Evolutionary conservation across 345 rosid genomes (phyloP).

Genomic region (Eutrema heterophyllum): DNA sequence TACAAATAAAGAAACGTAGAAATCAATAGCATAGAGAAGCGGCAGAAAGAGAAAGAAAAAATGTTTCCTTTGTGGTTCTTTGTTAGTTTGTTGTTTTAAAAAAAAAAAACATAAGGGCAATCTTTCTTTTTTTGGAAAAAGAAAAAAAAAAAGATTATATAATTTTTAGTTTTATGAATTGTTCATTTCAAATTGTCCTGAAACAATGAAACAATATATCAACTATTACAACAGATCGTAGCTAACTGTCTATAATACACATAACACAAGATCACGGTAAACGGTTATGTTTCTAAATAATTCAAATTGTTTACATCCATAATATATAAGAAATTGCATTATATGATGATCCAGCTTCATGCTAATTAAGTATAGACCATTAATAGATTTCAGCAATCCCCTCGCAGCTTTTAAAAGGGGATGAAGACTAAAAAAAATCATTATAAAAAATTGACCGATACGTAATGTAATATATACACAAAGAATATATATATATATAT

Average conservation of each 20-base stretch:
- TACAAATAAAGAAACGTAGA: too few relatives aligned
- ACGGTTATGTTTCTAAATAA: too few relatives aligned
- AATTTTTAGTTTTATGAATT: background rate
- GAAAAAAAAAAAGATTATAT: background rate
- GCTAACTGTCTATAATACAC: too few relatives aligned
- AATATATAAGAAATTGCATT: background rate
- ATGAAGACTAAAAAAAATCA: background rate
- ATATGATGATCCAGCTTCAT: background rate
- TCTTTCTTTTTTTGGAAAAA: too few relatives aligned
- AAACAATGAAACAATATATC: background rate
- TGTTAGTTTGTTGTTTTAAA: too few relatives aligned
- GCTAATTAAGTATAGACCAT: background rate
- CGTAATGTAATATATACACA: background rate
- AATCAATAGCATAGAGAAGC: too few relatives aligned
- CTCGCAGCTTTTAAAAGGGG: slow-evolving; percentile 4
- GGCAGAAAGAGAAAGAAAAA: too few relatives aligned
- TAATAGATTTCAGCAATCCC: slow-evolving; percentile 15
- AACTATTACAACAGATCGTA: too few relatives aligned
- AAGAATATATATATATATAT: background rate
- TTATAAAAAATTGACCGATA: background rate
- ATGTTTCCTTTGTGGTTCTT: too few relatives aligned
- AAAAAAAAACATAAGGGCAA: background rate
- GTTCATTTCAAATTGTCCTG: background rate
- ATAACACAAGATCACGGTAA: too few relatives aligned
- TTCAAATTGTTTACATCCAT: too few relatives aligned